Base-by-base conservation (phyloP, 139 green algal genomes). In the Chlamydomonas sp. region DNA sequence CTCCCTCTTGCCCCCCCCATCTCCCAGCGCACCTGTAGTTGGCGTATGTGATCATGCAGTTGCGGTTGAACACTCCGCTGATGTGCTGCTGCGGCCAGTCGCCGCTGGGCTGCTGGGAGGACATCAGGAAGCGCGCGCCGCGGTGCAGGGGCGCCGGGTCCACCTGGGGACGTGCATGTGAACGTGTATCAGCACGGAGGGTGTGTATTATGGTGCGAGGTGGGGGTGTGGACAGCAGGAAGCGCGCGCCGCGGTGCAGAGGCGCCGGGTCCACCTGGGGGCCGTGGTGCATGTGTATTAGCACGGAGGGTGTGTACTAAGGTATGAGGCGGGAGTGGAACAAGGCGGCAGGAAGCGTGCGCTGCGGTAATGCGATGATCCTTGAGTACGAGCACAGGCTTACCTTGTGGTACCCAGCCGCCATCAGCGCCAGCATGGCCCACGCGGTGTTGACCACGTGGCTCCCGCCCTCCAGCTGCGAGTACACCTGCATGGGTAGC, bases 11-110 rank as follows among this genome's bases (percentile, higher is more conserved):
- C 5, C 77, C 0, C 77, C 0, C n/a, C 77, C 77, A 49, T 49
- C 60, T n/a, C 9, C 63, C 20, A 14, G 3, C 92, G 12, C 68
- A 97, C 94, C 96, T 93, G 93, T 99, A 99, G 93, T 99, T 98
- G 31, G 97, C 94, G 83, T 99, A 99, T 0, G 95, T 98, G 93
- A 99, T 99, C 96, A 99, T 99, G 95, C 97, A 99, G 93, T 99
- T 99, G 89, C 95, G 93, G 93, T 99, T 99, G 96, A 99, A 99
- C 5, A 99, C 98, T 59, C 98, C 98, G 72, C 93, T 98, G 93
- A 99, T 99, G 87, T 96, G 93, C 95, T 99, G 97, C 94, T 99
- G 98, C 31, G 98, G 98, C 95, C 97, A 99, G 92, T 99, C 98
- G 9, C 97, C 98, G 66, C 83, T 92, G 8, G 85, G 31, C 88